Evolutionary conservation across 495 filamentous ascomycete species (phyloP), one percentile per base, ranked within the genome.

Genomic region (Echria macrotheca): DNA sequence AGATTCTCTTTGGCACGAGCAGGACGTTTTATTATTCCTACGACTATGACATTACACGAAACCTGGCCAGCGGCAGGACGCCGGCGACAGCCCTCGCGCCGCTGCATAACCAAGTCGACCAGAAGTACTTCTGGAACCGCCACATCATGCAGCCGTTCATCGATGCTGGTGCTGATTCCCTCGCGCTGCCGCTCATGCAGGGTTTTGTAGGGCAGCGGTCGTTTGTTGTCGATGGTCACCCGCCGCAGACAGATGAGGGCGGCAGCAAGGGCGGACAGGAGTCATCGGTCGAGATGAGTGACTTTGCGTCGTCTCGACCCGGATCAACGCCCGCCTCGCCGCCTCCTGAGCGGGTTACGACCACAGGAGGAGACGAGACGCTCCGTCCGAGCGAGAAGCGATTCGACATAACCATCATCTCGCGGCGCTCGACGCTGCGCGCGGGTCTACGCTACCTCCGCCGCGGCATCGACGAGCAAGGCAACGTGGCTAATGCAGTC

Each of bases 21-120:
- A 75, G 74, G 46, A 96, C 86, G 62, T 96, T 96, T 68, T 96
- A 83, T 68, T 98, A 87, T 58, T 83, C 88, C 10, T 95, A 98
- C 64, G 93, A 98, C 52, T 78, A 87, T 64, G 91, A 96, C 59
- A 75, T 96, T 25, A 95, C 91, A 9, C 75, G 83, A 35, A 79
- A 77, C 52, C 59, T 86, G 56, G 69, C 72, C 28, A 67, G 64
- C 23, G 61, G 71, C 5, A 51, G 60, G 14, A 47, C 54, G 18
- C 41, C 77, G 44, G 57, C 70, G 3, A 51, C 63, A 11, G 45
- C 60, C 4, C 44, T 58, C n/a, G 37, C 82, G 32, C 84, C 89
- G 9, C 69, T 95, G 4, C 75, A 86, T 58, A 79, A 78, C 53
- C 68, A 74, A 50, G 87, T 85, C n/a, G 89, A 96, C 66, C 81